These are phyloP conservation scores for Nannochloropsis salina DNA, from an alignment of 108 stramenopile genomes.

Conservation along the genomic window DNA sequence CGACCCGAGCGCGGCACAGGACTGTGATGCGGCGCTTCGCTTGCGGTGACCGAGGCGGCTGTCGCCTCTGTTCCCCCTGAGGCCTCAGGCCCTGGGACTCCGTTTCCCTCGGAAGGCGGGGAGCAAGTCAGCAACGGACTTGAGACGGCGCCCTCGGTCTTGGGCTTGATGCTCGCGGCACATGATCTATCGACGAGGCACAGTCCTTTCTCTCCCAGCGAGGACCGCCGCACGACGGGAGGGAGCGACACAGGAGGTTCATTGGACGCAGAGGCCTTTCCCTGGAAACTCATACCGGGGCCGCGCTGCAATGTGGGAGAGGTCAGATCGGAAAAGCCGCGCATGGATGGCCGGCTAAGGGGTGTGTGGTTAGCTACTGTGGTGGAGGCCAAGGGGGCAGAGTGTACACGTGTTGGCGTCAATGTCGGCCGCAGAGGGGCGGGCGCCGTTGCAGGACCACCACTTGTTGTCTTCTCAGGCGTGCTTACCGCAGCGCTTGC, in stretches of 20 bases:
- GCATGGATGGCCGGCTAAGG: not conserved
- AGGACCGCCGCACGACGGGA: not conserved
- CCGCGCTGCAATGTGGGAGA: not conserved
- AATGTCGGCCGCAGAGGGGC: too few relatives aligned
- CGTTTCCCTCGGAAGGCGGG: not conserved
- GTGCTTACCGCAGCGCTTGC: too few relatives aligned
- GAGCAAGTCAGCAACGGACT: too few relatives aligned
- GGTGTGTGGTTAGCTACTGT: not conserved
- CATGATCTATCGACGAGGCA: too few relatives aligned
- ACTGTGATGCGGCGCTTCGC: not conserved
- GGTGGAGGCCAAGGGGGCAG: too few relatives aligned
- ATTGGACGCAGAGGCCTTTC: not conserved
- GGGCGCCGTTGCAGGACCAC: too few relatives aligned
- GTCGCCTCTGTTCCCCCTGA: not conserved
- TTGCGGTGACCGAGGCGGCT: not conserved
- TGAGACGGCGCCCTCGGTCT: too few relatives aligned
- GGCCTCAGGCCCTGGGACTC: slow-evolving; percentile 15
- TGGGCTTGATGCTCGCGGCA: too few relatives aligned
- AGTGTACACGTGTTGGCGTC: too few relatives aligned
- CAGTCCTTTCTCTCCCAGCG: not conserved
- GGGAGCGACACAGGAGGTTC: not conserved
- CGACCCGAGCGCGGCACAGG: not conserved
- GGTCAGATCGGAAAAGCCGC: not conserved
- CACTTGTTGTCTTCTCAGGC: too few relatives aligned
- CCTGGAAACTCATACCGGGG: not conserved